These are phyloP conservation scores for Suillus luteus DNA, from an alignment of 768 basidiomycete genomes.

Conservation along the genomic window DNA sequence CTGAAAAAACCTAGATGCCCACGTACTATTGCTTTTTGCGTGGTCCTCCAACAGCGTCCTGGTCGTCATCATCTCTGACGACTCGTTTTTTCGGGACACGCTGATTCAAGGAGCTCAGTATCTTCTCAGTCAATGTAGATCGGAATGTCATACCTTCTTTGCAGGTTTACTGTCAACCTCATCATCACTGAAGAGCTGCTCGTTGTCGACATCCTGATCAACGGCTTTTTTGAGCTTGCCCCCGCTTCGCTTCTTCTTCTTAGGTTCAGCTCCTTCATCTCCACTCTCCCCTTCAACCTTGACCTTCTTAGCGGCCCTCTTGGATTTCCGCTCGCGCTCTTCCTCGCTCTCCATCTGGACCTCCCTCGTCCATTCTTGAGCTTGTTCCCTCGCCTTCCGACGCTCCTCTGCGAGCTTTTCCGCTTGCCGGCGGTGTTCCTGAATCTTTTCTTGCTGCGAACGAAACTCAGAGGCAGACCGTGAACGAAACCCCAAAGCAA, in stretches of 20 bases:
- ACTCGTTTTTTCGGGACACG: constrained; percentile 69
- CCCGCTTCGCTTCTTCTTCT: constrained; percentile 75
- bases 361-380: constrained; percentile 74
- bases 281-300: constrained; percentile 56
- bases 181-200: constrained; percentile 69
- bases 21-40: constrained; percentile 80
- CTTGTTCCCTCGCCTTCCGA: constrained; percentile 73
- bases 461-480: neutral
- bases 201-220: constrained; percentile 60
- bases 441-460: constrained; percentile 57
- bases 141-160: constrained; percentile 58
- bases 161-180: constrained; percentile 58
- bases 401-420: constrained; percentile 83
- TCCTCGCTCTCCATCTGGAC: constrained; percentile 73
- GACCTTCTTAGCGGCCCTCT: constrained; percentile 56
- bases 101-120: constrained; percentile 23
- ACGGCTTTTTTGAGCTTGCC: constrained; percentile 65
- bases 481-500: constrained; percentile 15
- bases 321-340: constrained; percentile 68
- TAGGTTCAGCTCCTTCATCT: constrained; percentile 55
- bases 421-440: constrained; percentile 66
- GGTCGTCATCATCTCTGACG: constrained; percentile 77
- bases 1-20: neutral
- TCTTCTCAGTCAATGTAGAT: neutral
- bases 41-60: constrained; percentile 60